These are phyloP conservation scores for Xylaria curta DNA, from an alignment of 495 filamentous ascomycete genomes.

Conservation along the genomic window DNA sequence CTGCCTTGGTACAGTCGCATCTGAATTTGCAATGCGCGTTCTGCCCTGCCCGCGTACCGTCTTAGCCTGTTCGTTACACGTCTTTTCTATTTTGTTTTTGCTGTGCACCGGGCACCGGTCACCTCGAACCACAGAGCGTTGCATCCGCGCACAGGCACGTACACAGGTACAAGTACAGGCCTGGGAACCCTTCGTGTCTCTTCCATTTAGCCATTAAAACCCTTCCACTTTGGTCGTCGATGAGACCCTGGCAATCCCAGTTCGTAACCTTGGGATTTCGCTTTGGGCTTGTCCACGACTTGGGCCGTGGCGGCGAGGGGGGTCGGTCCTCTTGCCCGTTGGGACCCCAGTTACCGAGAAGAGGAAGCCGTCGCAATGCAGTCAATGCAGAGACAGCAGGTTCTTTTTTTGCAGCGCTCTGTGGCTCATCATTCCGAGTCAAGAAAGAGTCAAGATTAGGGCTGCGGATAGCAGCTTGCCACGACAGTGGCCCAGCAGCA, in stretches of 20 bases:
- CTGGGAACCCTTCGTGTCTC: slow-evolving; percentile 8
- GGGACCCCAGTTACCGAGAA: slow-evolving; percentile 26
- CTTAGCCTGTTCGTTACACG: slow-evolving; percentile 7
- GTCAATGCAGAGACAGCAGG: slow-evolving; percentile 13
- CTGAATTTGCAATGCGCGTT: neutral
- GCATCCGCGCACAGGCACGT: slow-evolving; percentile 14
- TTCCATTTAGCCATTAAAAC: slow-evolving; percentile 25
- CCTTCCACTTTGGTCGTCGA: neutral
- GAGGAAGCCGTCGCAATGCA: slow-evolving; percentile 24
- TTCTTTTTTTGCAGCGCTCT: slow-evolving; percentile 10
- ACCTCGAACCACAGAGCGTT: slow-evolving; percentile 23
- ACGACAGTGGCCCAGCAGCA: slow-evolving; percentile 23
- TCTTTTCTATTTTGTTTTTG: slow-evolving; percentile 18
- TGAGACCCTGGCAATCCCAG: slow-evolving; percentile 17
- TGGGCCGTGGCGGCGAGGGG: slow-evolving; percentile 18
- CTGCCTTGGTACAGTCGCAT: slow-evolving; percentile 21
- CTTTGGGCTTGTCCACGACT: slow-evolving; percentile 18
- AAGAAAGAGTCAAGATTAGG: slow-evolving; percentile 16
- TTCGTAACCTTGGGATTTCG: slow-evolving; percentile 21
- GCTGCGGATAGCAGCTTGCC: slow-evolving; percentile 25
- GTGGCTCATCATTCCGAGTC: slow-evolving; percentile 24
- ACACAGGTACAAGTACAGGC: slow-evolving; percentile 4
- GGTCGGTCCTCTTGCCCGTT: slow-evolving; percentile 23
- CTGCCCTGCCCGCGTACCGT: slow-evolving; percentile 8
- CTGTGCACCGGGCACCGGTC: slow-evolving; percentile 17